Conservation (phyloP, 2,329 filamentous ascomycete genomes). For the Trichophyton verrucosum region DNA sequence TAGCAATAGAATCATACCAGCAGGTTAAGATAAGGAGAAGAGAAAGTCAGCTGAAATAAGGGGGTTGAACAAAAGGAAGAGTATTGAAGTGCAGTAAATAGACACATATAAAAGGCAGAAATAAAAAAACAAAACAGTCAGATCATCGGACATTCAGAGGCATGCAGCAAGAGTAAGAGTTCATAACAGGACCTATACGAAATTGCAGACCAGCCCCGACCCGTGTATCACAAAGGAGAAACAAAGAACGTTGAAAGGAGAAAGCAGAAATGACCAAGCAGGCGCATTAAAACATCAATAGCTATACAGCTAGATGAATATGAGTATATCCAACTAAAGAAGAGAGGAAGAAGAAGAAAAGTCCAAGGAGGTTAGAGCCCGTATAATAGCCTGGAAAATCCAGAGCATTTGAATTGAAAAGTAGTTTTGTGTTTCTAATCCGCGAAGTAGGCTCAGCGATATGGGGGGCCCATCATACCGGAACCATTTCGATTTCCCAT, state of each 20-base stretch:
- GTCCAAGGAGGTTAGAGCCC: not conserved
- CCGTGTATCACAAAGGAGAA: not conserved
- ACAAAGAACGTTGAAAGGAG: not conserved
- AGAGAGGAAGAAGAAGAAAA: not conserved
- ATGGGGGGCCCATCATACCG: conserved; percentile 16
- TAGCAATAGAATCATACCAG: not conserved
- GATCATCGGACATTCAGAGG: conserved; percentile 3
- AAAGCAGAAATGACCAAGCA: not conserved
- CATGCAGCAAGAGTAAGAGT: not conserved
- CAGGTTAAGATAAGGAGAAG: conserved; percentile 1
- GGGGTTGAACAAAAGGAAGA: not conserved
- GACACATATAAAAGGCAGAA: not conserved
- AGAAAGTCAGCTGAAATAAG: not conserved
- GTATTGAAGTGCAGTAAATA: not conserved
- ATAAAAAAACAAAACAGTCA: not conserved
- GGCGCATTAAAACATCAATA: conserved; percentile 1
- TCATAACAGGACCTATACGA: not conserved
- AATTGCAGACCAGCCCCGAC: not conserved
- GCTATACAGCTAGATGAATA: conserved; percentile 5
- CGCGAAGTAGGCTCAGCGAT: conserved; percentile 9
- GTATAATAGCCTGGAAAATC: not conserved
- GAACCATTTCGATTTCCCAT: conserved; percentile 6
- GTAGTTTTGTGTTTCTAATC: not conserved
- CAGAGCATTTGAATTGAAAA: not conserved
- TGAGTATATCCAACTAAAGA: conserved; percentile 5